Conservation (phyloP, 179 eudicot species). For the Beta macrorhiza region DNA sequence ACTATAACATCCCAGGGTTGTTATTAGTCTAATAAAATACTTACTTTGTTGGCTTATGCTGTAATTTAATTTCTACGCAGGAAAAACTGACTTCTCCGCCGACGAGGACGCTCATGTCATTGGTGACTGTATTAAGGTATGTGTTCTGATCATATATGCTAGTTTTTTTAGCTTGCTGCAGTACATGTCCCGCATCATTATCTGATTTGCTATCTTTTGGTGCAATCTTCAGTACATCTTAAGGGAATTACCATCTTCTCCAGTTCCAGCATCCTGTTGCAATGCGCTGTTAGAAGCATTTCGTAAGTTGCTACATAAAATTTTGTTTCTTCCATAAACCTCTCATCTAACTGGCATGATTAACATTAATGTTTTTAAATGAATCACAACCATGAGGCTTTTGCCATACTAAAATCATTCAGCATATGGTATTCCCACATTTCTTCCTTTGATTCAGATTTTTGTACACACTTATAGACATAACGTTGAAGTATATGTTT, state of each 20-base stretch:
- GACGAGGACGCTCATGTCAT: constrained; percentile 90
- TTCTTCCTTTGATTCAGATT: background rate
- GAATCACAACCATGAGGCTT: background rate
- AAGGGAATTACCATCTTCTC: constrained; percentile 93
- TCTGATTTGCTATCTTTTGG: constrained; percentile 24
- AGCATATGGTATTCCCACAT: background rate
- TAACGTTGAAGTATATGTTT: background rate
- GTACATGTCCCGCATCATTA: constrained; percentile 8
- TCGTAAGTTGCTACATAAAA: constrained; percentile 56
- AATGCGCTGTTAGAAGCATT: constrained; percentile 88
- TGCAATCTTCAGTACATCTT: constrained; percentile 62
- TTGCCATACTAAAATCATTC: background rate
- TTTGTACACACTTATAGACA: background rate
- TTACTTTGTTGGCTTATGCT: background rate
- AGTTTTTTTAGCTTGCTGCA: background rate
- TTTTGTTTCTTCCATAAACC: constrained; percentile 12
- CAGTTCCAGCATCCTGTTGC: constrained; percentile 99
- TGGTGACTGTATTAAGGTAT: constrained; percentile 95
- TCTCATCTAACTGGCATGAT: background rate
- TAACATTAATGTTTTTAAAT: background rate
- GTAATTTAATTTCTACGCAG: constrained; percentile 34
- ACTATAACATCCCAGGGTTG: background rate
- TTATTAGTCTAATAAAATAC: background rate
- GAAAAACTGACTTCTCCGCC: constrained; percentile 73
- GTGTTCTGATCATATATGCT: constrained; percentile 8